phyloP scores from a whole-genome alignment of 768 basidiomycete species.

The Leccinum broughii region DNA sequence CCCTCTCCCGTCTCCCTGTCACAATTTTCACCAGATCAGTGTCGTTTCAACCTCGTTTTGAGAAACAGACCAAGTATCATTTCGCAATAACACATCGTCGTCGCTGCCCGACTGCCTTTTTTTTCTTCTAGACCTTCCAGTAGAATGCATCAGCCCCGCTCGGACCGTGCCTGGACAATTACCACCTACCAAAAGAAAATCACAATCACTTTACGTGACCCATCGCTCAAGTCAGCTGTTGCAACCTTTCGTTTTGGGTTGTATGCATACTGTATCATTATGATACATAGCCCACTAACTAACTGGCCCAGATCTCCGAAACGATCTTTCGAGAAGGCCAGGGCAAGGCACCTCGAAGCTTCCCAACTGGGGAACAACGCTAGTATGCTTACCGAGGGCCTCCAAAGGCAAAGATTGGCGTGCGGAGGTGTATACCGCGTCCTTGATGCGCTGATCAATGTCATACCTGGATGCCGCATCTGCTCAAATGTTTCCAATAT shows the following conservation, averaged over 20 bases:
- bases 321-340: conserved; percentile 1
- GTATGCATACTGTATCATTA: not conserved
- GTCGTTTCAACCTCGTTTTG: conserved; percentile 3
- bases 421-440: conserved; percentile 2
- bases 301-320: not conserved
- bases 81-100: not conserved
- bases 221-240: not conserved
- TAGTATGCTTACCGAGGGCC: conserved; percentile 2
- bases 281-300: not conserved
- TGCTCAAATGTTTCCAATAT: not conserved
- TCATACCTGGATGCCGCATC: not conserved
- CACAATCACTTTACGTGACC: conserved; percentile 7
- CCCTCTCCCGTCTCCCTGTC: not conserved
- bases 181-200: not conserved
- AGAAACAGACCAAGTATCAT: not conserved
- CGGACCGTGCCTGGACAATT: conserved; percentile 4
- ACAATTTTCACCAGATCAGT: not conserved
- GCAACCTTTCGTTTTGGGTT: not conserved
- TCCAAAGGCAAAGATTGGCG: conserved; percentile 20
- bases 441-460: conserved; percentile 12
- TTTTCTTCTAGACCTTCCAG: not conserved
- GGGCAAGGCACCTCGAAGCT: conserved; percentile 2
- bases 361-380: not conserved
- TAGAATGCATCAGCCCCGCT: not conserved
- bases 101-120: not conserved